These are phyloP conservation scores for Bipolaris oryzae DNA, from an alignment of 2,329 filamentous ascomycete genomes.

Conservation along the genomic window DNA sequence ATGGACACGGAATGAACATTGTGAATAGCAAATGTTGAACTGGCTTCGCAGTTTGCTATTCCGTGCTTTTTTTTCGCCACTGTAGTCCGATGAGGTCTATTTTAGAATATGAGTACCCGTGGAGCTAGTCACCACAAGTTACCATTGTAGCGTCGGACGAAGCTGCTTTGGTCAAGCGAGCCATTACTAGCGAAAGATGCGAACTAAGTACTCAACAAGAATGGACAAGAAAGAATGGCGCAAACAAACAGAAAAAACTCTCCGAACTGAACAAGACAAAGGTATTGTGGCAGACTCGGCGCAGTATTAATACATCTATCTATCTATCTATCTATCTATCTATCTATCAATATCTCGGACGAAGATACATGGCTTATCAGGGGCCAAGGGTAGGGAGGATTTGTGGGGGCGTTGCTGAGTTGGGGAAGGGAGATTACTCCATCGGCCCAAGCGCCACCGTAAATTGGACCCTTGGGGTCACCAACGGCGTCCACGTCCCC, in stretches of 20 bases:
- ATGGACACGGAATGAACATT: neutral
- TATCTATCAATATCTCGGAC: no score
- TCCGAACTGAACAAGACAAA: neutral
- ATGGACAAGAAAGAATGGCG: neutral
- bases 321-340: no score
- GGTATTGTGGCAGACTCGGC: neutral
- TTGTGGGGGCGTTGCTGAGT: neutral
- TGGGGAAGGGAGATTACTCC: slow-evolving; percentile 9
- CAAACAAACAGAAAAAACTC: no score
- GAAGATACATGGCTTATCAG: neutral
- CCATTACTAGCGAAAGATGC: neutral
- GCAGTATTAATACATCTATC: neutral
- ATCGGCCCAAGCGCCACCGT: slow-evolving; percentile 1
- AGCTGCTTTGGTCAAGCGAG: neutral
- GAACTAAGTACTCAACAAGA: neutral
- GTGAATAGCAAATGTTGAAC: neutral
- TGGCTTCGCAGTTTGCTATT: neutral
- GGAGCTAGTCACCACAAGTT: slow-evolving; percentile 8
- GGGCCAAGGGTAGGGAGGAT: neutral
- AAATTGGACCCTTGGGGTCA: slow-evolving; percentile 8
- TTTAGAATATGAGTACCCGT: slow-evolving; percentile 13
- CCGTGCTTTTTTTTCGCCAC: neutral
- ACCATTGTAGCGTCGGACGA: neutral
- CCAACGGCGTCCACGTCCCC: neutral
- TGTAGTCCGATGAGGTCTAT: neutral